These are phyloP conservation scores for Porphyridium purpureum DNA, from an alignment of 23 red algal genomes.

Conservation along the genomic window DNA sequence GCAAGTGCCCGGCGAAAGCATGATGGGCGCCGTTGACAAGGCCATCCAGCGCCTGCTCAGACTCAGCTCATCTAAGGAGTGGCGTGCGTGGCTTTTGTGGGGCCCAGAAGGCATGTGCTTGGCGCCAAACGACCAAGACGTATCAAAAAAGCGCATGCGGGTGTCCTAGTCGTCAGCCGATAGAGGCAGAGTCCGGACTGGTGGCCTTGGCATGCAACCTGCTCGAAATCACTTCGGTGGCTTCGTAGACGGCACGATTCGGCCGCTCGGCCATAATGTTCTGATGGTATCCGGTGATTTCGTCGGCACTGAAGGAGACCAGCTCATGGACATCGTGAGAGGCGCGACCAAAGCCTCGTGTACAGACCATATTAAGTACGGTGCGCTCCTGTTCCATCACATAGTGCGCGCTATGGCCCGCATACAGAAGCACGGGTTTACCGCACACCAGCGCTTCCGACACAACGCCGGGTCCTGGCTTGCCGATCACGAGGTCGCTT, in stretches of 20 bases:
- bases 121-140: too few relatives aligned
- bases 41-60: too few relatives aligned
- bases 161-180: too few relatives aligned
- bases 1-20: too few relatives aligned
- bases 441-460: conserved; percentile 46
- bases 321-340: conserved; percentile 14
- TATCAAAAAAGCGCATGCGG: too few relatives aligned
- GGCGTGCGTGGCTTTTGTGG: too few relatives aligned
- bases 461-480: conserved; percentile 68
- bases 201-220: too few relatives aligned
- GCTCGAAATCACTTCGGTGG: conserved; percentile 27
- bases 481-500: conserved; percentile 48
- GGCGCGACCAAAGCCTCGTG: conserved; percentile 13
- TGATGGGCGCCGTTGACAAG: too few relatives aligned
- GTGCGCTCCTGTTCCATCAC: conserved; percentile 66
- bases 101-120: too few relatives aligned
- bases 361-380: conserved; percentile 39
- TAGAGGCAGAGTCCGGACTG: too few relatives aligned
- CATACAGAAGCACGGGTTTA: conserved; percentile 24
- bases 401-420: conserved; percentile 9
- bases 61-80: too few relatives aligned
- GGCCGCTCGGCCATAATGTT: conserved; percentile 4
- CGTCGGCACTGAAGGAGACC: conserved; percentile 2
- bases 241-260: conserved; percentile 64
- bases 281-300: conserved; percentile 28